A percentile compares a stretch with the other conserved stretches of the same genome.
Evolutionary conservation across 1,284 basidiomycete genomes (phyloP).

Genomic region (Microbotryomycetes sp.): DNA sequence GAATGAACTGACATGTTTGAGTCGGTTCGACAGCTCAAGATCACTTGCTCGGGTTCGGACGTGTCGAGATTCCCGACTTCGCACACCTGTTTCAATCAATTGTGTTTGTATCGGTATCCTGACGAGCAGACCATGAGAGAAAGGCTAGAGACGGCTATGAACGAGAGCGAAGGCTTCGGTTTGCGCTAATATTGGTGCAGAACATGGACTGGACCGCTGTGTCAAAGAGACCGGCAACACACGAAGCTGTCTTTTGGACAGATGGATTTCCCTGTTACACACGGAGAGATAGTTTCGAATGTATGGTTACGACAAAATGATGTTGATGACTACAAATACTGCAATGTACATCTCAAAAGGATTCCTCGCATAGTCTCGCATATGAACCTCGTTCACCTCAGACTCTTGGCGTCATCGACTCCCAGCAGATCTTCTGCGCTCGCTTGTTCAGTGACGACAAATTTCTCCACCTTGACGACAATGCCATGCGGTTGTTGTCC

Average conservation of each 20-base stretch:
- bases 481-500: not conserved
- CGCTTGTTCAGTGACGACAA: not conserved
- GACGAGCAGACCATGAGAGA: not conserved
- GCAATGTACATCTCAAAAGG: too few species aligned
- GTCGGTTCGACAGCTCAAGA: constrained; percentile 23
- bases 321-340: too few species aligned
- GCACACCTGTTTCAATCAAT: constrained; percentile 27
- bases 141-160: not conserved
- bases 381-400: too few species aligned
- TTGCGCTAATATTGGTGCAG: not conserved
- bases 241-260: too few species aligned
- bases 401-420: too few species aligned
- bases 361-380: too few species aligned
- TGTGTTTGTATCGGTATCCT: constrained; percentile 13
- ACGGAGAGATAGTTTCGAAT: too few species aligned
- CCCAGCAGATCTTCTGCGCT: not conserved
- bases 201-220: not conserved
- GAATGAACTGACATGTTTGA: too few species aligned
- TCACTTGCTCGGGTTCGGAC: constrained; percentile 19
- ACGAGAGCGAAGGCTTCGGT: not conserved
- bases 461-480: not conserved
- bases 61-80: constrained; percentile 3
- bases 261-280: too few species aligned
- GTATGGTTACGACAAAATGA: too few species aligned
- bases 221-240: not conserved